Evolutionary conservation across 305 asterid genomes (phyloP).

Genomic region (Solanum chacoense): DNA sequence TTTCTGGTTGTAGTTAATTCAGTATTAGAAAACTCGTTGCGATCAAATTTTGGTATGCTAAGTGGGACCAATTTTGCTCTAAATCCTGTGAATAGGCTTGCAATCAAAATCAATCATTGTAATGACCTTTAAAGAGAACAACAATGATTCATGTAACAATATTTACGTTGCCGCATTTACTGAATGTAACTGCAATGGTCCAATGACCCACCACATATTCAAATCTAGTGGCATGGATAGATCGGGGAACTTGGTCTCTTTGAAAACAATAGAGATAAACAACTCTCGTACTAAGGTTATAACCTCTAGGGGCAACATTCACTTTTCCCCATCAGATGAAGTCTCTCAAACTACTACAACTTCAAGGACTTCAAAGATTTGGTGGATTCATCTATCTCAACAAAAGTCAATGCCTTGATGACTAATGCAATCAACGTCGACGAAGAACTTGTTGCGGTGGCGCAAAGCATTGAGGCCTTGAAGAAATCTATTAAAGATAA

Average conservation of each 20-base stretch:
- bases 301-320: background rate
- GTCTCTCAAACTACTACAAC: background rate
- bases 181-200: background rate
- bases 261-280: background rate
- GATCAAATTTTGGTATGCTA: background rate
- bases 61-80: background rate
- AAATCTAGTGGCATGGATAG: background rate
- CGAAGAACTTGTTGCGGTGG: background rate
- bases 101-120: background rate
- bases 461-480: background rate
- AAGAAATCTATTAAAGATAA: background rate
- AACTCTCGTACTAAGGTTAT: background rate
- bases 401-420: background rate
- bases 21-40: background rate
- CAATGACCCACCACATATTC: background rate
- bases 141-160: background rate
- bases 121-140: background rate
- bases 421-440: background rate
- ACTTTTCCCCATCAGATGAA: background rate
- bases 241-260: background rate
- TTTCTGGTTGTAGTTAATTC: background rate
- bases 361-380: background rate
- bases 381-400: background rate
- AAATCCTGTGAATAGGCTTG: background rate
- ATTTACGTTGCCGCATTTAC: background rate